Evolutionary conservation across 2,329 filamentous ascomycete genomes (phyloP).

Genomic region (Penicillium sp.): DNA sequence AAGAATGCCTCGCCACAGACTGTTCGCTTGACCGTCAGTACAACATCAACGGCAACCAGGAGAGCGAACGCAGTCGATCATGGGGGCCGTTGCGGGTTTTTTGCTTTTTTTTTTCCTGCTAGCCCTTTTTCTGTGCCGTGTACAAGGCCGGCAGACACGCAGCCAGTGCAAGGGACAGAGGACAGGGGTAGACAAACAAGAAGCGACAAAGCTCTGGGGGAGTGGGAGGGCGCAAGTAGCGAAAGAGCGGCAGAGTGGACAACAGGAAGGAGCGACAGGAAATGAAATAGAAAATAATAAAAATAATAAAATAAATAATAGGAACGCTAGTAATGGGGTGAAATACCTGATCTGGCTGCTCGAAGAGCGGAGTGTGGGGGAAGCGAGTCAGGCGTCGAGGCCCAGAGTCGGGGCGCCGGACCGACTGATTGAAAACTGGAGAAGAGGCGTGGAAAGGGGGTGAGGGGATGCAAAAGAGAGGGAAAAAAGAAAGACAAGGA

Average conservation of each 20-base stretch:
- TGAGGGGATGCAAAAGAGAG: background rate
- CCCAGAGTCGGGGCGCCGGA: conserved; percentile 37
- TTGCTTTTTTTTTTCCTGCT: conserved; percentile 5
- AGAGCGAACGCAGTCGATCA: conserved; percentile 2
- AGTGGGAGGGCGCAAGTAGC: background rate
- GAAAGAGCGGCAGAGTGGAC: background rate
- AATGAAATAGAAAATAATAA: background rate
- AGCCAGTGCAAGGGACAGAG: conserved; percentile 10
- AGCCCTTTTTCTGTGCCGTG: conserved; percentile 11
- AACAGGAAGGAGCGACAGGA: background rate
- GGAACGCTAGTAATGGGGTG: background rate
- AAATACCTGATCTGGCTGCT: conserved; percentile 17
- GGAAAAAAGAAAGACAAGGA: conserved; percentile 15
- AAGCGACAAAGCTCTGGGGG: conserved; percentile 2
- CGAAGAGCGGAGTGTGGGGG: conserved; percentile 43
- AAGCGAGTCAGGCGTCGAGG: conserved; percentile 27
- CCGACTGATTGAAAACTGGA: conserved; percentile 30
- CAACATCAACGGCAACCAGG: conserved; percentile 9
- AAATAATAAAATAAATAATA: background rate
- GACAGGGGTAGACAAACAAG: background rate
- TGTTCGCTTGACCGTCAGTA: conserved; percentile 17
- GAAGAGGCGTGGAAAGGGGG: conserved; percentile 32
- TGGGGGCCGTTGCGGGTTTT: conserved; percentile 3
- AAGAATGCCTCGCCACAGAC: conserved; percentile 6
- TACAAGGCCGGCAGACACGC: conserved; percentile 10